Evolutionary conservation across 192 early-diverging fungal genomes (phyloP), one percentile per base, ranked within the genome.

Genomic region (Kickxella alabastrina): DNA sequence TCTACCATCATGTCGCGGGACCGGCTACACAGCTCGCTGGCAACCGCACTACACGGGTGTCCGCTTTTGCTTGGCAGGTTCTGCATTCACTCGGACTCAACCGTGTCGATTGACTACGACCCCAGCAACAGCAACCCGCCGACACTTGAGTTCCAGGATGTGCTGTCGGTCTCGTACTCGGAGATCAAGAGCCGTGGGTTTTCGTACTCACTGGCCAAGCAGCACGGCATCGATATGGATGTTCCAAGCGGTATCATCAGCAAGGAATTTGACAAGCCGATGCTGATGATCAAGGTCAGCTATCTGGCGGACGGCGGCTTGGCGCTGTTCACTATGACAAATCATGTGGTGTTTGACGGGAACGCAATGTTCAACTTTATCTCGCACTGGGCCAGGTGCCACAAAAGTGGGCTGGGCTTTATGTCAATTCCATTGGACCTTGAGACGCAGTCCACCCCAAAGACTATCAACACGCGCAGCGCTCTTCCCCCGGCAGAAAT

Each of bases 291-390:
- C 47, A 63, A 64, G 38, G 68, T 71, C 6, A 64, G 37, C 10
- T 71, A 59, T n/a, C 27, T 71, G 47, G 42, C 22, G 4, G 68
- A 59, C 28, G 68, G 68, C 48, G 68, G 68, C 0, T 50, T 59
- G 2, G 61, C 57, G 0, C 2, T 71, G 22, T 71, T 71, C 22
- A 41, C 28, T 2, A 71, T 71, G 68, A 59, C 57, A 7, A 54
- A 71, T 27, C 68, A 71, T 52, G 68, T 71, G 26, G 68, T 61
- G 15, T 71, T 71, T 56, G 68, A 71, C 22, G 68, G 68, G 17
- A 71, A 64, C 43, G 68, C 68, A 2, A 55, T 71, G 49, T 71
- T 71, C 36, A 59, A 57, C 31, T 63, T 71, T 17, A 32, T 71
- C 14, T 52, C 68, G 32, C 57, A 71, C 35, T 71, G 68, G 68